Evolutionary conservation across 768 basidiomycete genomes (phyloP).

Genomic region (Kwoniella shandongensis): DNA sequence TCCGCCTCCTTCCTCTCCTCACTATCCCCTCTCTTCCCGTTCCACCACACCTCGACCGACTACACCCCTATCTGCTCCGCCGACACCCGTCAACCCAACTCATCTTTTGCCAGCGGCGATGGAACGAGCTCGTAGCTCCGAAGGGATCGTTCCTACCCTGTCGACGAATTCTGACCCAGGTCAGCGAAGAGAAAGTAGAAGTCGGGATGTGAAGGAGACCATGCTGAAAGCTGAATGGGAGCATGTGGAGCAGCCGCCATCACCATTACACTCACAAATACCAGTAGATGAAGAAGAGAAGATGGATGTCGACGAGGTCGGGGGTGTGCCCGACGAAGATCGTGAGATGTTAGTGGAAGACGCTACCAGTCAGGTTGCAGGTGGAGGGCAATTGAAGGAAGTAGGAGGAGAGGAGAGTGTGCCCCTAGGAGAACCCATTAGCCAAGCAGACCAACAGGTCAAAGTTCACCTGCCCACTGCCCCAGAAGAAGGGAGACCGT

Average conservation of each 20-base stretch:
- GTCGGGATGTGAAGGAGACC: conserved; percentile 37
- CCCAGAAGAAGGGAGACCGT: conserved; percentile 22
- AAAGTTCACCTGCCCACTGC: conserved; percentile 19
- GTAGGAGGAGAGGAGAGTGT: conserved; percentile 6
- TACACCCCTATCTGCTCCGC: conserved; percentile 41
- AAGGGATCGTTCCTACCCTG: conserved; percentile 16
- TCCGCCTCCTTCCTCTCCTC: conserved; percentile 9
- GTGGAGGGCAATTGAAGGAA: conserved; percentile 2
- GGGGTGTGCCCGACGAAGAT: background rate
- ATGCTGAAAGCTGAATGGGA: conserved; percentile 28
- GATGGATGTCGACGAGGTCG: conserved; percentile 35
- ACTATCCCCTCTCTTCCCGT: conserved; percentile 16
- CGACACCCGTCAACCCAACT: conserved; percentile 42
- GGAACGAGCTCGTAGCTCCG: conserved; percentile 43
- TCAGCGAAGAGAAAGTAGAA: conserved; percentile 20
- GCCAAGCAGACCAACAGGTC: conserved; percentile 11
- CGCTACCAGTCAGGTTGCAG: background rate
- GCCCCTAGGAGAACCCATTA: conserved; percentile 7
- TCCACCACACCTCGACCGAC: conserved; percentile 22
- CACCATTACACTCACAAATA: background rate
- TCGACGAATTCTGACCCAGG: background rate
- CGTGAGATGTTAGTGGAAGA: conserved; percentile 6
- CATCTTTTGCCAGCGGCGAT: conserved; percentile 33
- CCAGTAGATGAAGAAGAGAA: conserved; percentile 15
- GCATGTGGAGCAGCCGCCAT: conserved; percentile 11